Percentiles rank a stretch among this genome's conserved stretches.
Evolutionary conservation across 2,329 filamentous ascomycete genomes (phyloP).

Genomic region (Basipetospora sp.): DNA sequence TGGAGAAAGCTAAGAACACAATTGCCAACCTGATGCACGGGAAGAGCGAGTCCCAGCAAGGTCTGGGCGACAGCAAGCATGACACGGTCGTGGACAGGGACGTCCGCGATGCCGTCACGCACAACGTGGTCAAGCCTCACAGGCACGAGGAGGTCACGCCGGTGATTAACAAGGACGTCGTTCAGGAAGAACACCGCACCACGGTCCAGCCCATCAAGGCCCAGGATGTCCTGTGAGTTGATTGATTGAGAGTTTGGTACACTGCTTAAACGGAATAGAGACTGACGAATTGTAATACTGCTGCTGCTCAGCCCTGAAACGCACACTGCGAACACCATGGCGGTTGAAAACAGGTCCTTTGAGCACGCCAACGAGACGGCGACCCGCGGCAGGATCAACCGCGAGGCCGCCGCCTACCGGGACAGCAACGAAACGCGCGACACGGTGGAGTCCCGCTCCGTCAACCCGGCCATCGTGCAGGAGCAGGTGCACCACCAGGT

Average conservation of each 20-base stretch:
- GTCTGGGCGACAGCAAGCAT: too few relatives aligned
- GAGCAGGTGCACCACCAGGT: slow-evolving; percentile 31
- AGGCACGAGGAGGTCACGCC: slow-evolving; percentile 47
- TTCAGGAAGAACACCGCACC: slow-evolving; percentile 60
- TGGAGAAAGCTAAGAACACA: slow-evolving; percentile 51
- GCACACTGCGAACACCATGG: slow-evolving; percentile 43
- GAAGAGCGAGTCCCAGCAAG: slow-evolving; percentile 45
- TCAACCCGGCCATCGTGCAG: slow-evolving; percentile 14
- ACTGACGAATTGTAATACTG: not conserved
- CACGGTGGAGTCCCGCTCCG: slow-evolving; percentile 15
- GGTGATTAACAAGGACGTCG: slow-evolving; percentile 52
- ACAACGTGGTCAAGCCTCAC: slow-evolving; percentile 46
- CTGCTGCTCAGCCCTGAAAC: slow-evolving; percentile 34
- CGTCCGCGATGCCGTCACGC: slow-evolving; percentile 42
- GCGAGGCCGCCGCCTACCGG: slow-evolving; percentile 29
- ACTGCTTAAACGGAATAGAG: too few relatives aligned
- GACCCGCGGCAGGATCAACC: slow-evolving; percentile 30
- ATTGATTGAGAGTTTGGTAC: slow-evolving; percentile 6
- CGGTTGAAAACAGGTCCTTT: slow-evolving; percentile 45
- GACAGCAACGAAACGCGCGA: slow-evolving; percentile 16
- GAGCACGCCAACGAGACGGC: slow-evolving; percentile 43
- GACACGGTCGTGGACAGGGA: slow-evolving; percentile 53
- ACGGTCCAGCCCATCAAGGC: slow-evolving; percentile 46
- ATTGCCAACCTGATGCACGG: slow-evolving; percentile 46
- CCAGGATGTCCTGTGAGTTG: slow-evolving; percentile 29